Percentiles rank a stretch among this genome's conserved stretches.
phyloP scores from a whole-genome alignment of 192 early-diverging fungal species.

The Helicostylum pulchrum region DNA sequence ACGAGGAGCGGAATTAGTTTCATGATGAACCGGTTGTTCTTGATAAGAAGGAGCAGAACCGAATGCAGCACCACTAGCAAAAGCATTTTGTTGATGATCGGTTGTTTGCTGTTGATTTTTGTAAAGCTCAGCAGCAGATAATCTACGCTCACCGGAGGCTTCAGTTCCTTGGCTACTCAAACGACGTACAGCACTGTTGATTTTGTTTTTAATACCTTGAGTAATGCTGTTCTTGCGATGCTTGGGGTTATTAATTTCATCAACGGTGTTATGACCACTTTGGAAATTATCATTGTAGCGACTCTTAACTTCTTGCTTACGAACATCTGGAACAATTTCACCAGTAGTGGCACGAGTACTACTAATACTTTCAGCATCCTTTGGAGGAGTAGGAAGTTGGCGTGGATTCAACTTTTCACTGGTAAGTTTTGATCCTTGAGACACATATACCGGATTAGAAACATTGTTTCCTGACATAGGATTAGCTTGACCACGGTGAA shows the following conservation, averaged over 20 bases:
- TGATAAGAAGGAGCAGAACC: too few relatives aligned
- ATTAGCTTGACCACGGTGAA: not conserved
- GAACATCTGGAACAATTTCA: constrained; percentile 6
- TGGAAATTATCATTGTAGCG: not conserved
- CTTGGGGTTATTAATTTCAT: not conserved
- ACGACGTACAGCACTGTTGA: too few relatives aligned
- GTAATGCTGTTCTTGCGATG: not conserved
- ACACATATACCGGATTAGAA: too few relatives aligned
- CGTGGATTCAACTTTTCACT: not conserved
- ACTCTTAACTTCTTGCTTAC: not conserved
- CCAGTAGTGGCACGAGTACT: constrained; percentile 11
- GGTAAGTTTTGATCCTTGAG: too few relatives aligned
- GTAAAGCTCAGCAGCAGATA: constrained; percentile 9
- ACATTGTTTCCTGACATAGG: not conserved
- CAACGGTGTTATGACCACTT: not conserved
- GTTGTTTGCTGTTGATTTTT: not conserved
- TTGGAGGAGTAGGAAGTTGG: not conserved
- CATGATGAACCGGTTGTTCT: too few relatives aligned
- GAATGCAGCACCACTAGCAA: too few relatives aligned
- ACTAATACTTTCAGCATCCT: constrained; percentile 7
- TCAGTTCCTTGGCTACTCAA: too few relatives aligned
- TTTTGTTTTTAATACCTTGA: not conserved
- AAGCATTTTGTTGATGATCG: too few relatives aligned
- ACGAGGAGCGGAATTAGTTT: too few relatives aligned
- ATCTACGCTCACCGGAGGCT: not conserved